A percentile compares a stretch with the other conserved stretches of the same genome.
Evolutionary conservation across 164 flowering plant genomes (phyloP).

Genomic region (Sextonia rubra): DNA sequence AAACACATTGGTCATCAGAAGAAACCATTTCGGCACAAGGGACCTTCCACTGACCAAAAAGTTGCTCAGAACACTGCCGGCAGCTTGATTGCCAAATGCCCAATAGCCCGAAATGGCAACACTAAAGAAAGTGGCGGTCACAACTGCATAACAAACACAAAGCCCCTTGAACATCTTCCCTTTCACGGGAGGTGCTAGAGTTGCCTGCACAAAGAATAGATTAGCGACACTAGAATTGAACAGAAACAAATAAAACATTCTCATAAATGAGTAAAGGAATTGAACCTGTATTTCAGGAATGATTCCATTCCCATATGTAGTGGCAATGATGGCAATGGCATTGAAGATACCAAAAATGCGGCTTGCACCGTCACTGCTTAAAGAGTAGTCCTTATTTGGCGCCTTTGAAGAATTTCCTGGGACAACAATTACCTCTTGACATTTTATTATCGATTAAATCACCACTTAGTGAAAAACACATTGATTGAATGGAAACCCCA

Average conservation of each 20-base stretch:
- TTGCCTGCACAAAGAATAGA: slow-evolving; percentile 46
- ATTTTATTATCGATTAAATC: background rate
- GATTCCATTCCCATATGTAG: slow-evolving; percentile 90
- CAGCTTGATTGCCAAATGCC: slow-evolving; percentile 80
- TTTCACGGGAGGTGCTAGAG: slow-evolving; percentile 76
- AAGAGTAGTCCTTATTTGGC: slow-evolving; percentile 60
- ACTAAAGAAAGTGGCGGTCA: slow-evolving; percentile 53
- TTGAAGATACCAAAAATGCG: slow-evolving; percentile 64
- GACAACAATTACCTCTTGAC: background rate
- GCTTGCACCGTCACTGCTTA: slow-evolving; percentile 27
- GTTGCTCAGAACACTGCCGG: slow-evolving; percentile 42
- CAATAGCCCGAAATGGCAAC: slow-evolving; percentile 84
- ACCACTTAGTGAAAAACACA: no score
- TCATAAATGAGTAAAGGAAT: background rate
- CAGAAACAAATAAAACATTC: background rate
- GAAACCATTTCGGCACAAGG: slow-evolving; percentile 63
- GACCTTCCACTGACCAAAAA: slow-evolving; percentile 43
- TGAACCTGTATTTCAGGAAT: slow-evolving; percentile 94
- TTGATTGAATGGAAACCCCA: no score
- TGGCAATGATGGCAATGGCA: slow-evolving; percentile 80
- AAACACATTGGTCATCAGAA: slow-evolving; percentile 48
- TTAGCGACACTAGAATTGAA: background rate
- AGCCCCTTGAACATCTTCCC: slow-evolving; percentile 94
- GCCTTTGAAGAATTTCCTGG: slow-evolving; percentile 69
- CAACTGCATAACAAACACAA: slow-evolving; percentile 53